phyloP scores from a whole-genome alignment of 2,329 filamentous ascomycete species.

The Neopestalotiopsis sp. region DNA sequence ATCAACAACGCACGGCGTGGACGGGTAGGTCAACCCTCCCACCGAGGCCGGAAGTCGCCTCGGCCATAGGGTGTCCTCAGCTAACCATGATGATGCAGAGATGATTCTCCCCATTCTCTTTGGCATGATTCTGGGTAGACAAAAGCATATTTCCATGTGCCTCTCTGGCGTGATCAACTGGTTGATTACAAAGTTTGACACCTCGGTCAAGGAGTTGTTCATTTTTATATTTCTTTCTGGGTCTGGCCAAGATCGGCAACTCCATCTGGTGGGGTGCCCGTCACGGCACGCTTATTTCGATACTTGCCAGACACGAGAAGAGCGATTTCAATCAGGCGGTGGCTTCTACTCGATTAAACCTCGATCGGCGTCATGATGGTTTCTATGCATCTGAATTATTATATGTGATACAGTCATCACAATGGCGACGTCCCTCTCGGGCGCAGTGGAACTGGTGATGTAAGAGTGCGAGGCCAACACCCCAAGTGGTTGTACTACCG shows the following conservation, averaged over 20 bases:
- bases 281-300: not conserved
- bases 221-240: not conserved
- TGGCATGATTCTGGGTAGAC: slow-evolving; percentile 14
- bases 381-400: not conserved
- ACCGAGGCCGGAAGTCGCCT: slow-evolving; percentile 39
- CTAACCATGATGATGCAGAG: slow-evolving; percentile 36
- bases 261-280: not conserved
- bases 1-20: slow-evolving; percentile 59
- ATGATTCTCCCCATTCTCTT: slow-evolving; percentile 28
- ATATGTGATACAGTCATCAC: not conserved
- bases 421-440: no score
- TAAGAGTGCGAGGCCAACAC: no score
- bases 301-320: not conserved
- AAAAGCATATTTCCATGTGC: slow-evolving; percentile 5
- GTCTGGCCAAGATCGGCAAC: not conserved
- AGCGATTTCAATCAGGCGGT: not conserved
- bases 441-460: no score
- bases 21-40: slow-evolving; percentile 56
- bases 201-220: slow-evolving; percentile 10
- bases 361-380: not conserved
- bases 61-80: slow-evolving; percentile 31
- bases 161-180: slow-evolving; percentile 6
- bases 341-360: not conserved
- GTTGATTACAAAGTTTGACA: not conserved
- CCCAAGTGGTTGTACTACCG: no score